Conservation (phyloP, 2,329 filamentous ascomycete species). For the Paraconiothyrium sp. region DNA sequence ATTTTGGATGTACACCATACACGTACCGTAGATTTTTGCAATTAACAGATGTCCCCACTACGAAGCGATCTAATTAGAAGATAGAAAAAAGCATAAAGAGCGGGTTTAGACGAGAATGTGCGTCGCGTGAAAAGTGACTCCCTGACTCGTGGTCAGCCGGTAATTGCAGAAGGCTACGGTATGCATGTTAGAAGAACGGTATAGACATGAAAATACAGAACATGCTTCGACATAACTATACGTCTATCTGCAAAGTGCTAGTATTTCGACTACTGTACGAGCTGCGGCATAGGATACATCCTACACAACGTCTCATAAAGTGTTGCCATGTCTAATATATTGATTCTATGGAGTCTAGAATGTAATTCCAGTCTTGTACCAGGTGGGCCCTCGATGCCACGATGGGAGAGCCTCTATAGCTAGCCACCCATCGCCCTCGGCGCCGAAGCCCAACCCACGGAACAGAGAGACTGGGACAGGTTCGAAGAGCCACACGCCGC, state of each 20-base stretch:
- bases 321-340: neutral
- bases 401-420: conserved; percentile 69
- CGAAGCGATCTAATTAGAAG: too few relatives aligned
- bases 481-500: conserved; percentile 82
- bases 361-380: conserved; percentile 68
- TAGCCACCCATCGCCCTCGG: conserved; percentile 70
- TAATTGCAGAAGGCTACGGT: too few relatives aligned
- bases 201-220: too few relatives aligned
- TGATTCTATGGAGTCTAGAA: conserved; percentile 34
- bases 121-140: too few relatives aligned
- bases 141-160: too few relatives aligned
- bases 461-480: conserved; percentile 79
- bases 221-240: neutral
- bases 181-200: too few relatives aligned
- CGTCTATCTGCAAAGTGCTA: neutral
- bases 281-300: neutral
- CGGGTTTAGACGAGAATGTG: too few relatives aligned
- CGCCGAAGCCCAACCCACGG: conserved; percentile 72
- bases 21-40: too few relatives aligned
- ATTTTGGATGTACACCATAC: too few relatives aligned
- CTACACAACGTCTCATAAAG: neutral
- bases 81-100: too few relatives aligned
- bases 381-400: conserved; percentile 69
- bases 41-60: too few relatives aligned
- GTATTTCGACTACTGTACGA: neutral